A percentile compares a stretch with the other conserved stretches of the same genome.
Evolutionary conservation across 495 filamentous ascomycete genomes (phyloP).

Genomic region (Saxispiralis lemnorum): DNA sequence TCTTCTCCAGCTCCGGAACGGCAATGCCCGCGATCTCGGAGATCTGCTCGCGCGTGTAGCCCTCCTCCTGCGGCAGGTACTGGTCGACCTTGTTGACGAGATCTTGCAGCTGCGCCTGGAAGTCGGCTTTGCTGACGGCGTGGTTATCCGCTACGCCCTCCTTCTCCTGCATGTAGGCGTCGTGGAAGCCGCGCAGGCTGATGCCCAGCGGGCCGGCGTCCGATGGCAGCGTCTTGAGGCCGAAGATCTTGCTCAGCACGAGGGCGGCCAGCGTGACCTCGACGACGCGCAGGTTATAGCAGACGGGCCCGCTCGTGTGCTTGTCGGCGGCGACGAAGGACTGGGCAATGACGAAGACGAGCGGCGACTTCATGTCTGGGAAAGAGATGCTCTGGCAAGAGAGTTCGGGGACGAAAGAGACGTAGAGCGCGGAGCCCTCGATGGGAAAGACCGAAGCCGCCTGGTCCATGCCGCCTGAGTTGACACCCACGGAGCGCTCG

Average conservation of each 20-base stretch:
- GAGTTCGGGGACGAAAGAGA: constrained; percentile 73
- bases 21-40: constrained; percentile 50
- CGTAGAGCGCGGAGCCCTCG: constrained; percentile 70
- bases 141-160: constrained; percentile 31
- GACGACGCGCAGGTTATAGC: constrained; percentile 93
- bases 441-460: constrained; percentile 87
- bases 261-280: constrained; percentile 83
- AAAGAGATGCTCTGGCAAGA: constrained; percentile 62
- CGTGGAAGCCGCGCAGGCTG: constrained; percentile 71
- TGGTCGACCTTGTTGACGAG: constrained; percentile 46
- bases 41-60: constrained; percentile 80
- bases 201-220: constrained; percentile 73
- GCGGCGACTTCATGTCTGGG: constrained; percentile 61
- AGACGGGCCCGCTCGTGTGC: constrained; percentile 75
- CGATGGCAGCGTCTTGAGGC: constrained; percentile 43
- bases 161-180: constrained; percentile 52
- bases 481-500: constrained; percentile 86
- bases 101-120: constrained; percentile 49
- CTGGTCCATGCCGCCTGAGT: constrained; percentile 96
- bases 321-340: constrained; percentile 88
- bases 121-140: constrained; percentile 20
- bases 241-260: constrained; percentile 43
- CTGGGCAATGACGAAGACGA: constrained; percentile 85
- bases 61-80: constrained; percentile 51
- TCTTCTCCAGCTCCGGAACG: constrained; percentile 49